phyloP scores from a whole-genome alignment of 768 basidiomycete genomes.

The Termitomyces bulborhizus region DNA sequence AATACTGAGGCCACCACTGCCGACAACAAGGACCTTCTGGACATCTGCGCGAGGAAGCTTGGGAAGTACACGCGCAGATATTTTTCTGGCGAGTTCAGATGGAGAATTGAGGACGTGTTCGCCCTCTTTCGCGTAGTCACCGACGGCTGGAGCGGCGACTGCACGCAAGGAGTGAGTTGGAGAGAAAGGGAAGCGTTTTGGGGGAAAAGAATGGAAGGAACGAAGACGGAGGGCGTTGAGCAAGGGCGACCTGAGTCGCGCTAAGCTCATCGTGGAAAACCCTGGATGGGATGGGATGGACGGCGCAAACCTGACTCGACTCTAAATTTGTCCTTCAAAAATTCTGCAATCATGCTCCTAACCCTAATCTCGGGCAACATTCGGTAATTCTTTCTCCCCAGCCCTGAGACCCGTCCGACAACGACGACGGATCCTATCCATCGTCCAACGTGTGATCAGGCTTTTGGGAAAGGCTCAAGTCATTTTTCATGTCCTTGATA shows the following conservation, averaged over 20 bases:
- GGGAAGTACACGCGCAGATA: conserved; percentile 92
- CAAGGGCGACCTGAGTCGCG: conserved; percentile 36
- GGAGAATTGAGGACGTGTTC: conserved; percentile 88
- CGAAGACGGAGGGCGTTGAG: conserved; percentile 33
- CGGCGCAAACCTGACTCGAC: conserved; percentile 12
- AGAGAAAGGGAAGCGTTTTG: conserved; percentile 28
- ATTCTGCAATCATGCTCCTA: conserved; percentile 6
- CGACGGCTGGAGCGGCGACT: conserved; percentile 71
- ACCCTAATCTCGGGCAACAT: conserved; percentile 7
- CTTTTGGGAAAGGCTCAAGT: background rate
- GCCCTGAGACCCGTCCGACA: conserved; percentile 1
- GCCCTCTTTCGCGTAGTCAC: conserved; percentile 57
- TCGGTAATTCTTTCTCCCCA: conserved; percentile 2
- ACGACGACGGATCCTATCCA: too few species aligned
- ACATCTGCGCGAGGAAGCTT: conserved; percentile 89
- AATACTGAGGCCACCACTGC: conserved; percentile 92
- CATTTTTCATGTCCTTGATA: background rate
- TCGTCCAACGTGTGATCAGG: too few species aligned
- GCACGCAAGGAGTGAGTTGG: conserved; percentile 55
- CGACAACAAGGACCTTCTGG: conserved; percentile 92
- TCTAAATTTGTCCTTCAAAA: conserved; percentile 8
- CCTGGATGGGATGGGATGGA: conserved; percentile 6
- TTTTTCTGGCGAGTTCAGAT: conserved; percentile 87
- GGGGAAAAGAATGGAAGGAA: conserved; percentile 43
- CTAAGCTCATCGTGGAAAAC: conserved; percentile 29